Evolutionary conservation across 2,329 filamentous ascomycete species (phyloP).

Genomic region (Penicillium sp.): DNA sequence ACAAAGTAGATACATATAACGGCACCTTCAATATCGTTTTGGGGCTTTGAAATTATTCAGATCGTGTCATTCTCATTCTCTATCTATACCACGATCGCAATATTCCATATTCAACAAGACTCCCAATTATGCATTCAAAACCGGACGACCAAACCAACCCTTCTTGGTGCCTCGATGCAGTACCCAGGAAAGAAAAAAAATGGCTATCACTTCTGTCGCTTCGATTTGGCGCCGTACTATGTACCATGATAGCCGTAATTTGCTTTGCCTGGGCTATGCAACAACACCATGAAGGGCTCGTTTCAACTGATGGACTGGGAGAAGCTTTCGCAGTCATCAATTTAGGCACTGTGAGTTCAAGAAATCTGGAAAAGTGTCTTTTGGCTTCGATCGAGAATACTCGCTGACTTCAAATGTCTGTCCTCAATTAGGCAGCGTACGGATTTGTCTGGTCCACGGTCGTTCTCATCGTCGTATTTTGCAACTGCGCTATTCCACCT

Average conservation of each 20-base stretch:
- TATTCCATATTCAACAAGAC: background rate
- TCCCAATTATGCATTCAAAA: background rate
- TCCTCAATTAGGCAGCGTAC: constrained; percentile 7
- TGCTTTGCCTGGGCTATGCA: constrained; percentile 19
- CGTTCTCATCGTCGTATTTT: constrained; percentile 19
- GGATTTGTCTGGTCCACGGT: constrained; percentile 18
- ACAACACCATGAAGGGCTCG: constrained; percentile 10
- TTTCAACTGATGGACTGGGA: constrained; percentile 16
- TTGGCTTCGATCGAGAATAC: background rate
- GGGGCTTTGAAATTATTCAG: background rate
- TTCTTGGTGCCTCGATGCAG: constrained; percentile 14
- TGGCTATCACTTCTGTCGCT: constrained; percentile 15
- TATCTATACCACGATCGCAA: background rate
- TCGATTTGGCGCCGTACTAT: constrained; percentile 12
- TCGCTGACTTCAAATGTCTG: background rate
- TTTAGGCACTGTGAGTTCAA: constrained; percentile 11
- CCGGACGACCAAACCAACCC: background rate
- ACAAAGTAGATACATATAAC: background rate
- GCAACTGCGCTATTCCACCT: constrained; percentile 16
- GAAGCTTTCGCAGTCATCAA: constrained; percentile 8
- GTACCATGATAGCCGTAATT: constrained; percentile 10
- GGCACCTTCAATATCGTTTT: too few relatives aligned
- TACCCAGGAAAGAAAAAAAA: constrained; percentile 14
- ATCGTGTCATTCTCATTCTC: background rate
- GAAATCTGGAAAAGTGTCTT: background rate